Evolutionary conservation across 2,329 filamentous ascomycete genomes (phyloP).

Genomic region (Chrysoporthe puriensis): DNA sequence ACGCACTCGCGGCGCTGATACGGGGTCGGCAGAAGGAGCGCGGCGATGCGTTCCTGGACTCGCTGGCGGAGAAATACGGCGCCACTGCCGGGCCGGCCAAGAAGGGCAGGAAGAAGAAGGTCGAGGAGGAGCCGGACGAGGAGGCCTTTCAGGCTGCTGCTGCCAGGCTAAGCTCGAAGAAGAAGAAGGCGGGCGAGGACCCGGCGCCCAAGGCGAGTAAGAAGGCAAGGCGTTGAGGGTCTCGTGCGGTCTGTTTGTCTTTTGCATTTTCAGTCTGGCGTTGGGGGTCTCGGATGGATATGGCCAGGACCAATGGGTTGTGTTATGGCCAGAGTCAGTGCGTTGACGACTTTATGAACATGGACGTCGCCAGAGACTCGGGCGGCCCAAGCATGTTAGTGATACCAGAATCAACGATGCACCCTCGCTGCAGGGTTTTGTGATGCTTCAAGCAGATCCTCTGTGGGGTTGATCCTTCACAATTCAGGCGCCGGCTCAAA

Average conservation of each 20-base stretch:
- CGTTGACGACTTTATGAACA: not conserved
- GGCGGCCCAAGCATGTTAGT: not conserved
- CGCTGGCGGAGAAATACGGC: slow-evolving; percentile 77
- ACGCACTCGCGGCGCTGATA: slow-evolving; percentile 71
- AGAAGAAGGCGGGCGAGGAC: slow-evolving; percentile 35
- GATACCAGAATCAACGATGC: not conserved
- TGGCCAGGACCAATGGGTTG: not conserved
- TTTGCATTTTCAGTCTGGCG: slow-evolving; percentile 17
- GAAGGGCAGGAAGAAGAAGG: slow-evolving; percentile 53
- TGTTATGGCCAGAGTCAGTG: not conserved
- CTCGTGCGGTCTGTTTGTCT: slow-evolving; percentile 6
- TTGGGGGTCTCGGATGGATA: slow-evolving; percentile 4
- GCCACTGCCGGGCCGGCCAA: slow-evolving; percentile 45
- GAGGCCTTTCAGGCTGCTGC: slow-evolving; percentile 64
- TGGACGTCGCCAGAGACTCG: not conserved
- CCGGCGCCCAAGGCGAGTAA: slow-evolving; percentile 24
- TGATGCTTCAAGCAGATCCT: not conserved
- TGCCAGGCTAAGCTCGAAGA: slow-evolving; percentile 45
- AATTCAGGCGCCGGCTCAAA: not conserved
- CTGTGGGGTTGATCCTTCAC: not conserved
- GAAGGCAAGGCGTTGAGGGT: slow-evolving; percentile 31
- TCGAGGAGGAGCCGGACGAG: slow-evolving; percentile 60
- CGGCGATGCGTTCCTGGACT: slow-evolving; percentile 66
- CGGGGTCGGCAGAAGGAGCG: slow-evolving; percentile 69
- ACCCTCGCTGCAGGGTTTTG: not conserved